These are phyloP conservation scores for Aspergillus sp. DNA, from an alignment of 2,329 filamentous ascomycete species.

Conservation along the genomic window DNA sequence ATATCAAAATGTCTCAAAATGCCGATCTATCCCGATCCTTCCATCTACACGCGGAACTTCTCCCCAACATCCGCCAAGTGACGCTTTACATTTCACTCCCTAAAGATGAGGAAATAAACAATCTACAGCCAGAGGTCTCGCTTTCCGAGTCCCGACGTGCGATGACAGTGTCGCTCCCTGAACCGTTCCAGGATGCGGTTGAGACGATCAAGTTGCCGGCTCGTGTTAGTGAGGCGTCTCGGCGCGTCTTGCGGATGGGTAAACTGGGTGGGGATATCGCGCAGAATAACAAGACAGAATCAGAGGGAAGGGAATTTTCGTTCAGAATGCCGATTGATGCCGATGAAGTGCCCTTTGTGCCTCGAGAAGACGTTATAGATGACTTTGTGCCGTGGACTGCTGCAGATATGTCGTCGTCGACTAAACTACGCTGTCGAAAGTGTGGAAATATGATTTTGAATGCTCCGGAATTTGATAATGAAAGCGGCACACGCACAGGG, in stretches of 20 bases:
- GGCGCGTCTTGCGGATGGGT: conserved; percentile 13
- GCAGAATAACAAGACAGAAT: not conserved
- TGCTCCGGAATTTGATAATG: not conserved
- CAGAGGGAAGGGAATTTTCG: conserved; percentile 43
- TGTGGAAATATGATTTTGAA: conserved; percentile 31
- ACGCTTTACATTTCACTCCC: conserved; percentile 52
- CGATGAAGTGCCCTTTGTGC: conserved; percentile 7
- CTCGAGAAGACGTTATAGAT: conserved; percentile 20
- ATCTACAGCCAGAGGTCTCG: conserved; percentile 16
- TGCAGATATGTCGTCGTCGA: conserved; percentile 29
- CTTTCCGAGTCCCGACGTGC: conserved; percentile 31
- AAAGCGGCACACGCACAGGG: conserved; percentile 19
- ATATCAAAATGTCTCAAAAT: no score
- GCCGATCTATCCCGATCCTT: no score
- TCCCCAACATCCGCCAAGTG: conserved; percentile 57
- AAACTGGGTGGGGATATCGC: conserved; percentile 1
- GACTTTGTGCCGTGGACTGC: conserved; percentile 36
- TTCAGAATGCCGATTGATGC: conserved; percentile 50
- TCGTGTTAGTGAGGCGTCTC: conserved; percentile 24
- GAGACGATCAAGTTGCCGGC: conserved; percentile 47
- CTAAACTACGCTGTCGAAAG: conserved; percentile 31
- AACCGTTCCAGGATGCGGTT: conserved; percentile 13
- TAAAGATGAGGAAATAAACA: conserved; percentile 3
- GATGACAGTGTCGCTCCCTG: conserved; percentile 32
- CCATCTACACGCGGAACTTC: conserved; percentile 54